Evolutionary conservation across 2,329 filamentous ascomycete genomes (phyloP).

Genomic region (Fusarium sarcochroum): DNA sequence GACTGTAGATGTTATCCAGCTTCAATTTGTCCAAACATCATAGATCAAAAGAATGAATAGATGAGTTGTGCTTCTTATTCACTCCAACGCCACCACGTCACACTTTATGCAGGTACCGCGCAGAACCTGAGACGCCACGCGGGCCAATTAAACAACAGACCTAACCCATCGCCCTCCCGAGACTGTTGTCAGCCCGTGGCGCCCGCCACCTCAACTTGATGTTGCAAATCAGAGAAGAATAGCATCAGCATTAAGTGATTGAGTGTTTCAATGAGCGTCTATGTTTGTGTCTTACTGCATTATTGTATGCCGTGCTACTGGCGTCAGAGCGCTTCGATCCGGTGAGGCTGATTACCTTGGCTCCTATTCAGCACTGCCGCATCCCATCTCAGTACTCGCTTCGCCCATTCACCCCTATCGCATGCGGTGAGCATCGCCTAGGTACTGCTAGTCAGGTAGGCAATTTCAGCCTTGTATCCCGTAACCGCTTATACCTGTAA

Average conservation of each 20-base stretch:
- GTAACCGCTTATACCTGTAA: neutral
- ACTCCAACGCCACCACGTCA: slow-evolving; percentile 41
- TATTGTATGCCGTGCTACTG: neutral
- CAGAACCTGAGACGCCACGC: slow-evolving; percentile 53
- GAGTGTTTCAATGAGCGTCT: slow-evolving; percentile 5
- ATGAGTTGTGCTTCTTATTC: neutral
- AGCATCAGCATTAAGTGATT: slow-evolving; percentile 12
- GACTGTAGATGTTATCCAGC: neutral
- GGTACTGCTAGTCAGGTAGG: slow-evolving; percentile 6
- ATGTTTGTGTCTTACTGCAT: slow-evolving; percentile 1
- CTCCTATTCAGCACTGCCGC: neutral
- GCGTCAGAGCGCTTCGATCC: slow-evolving; percentile 11
- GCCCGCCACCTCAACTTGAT: slow-evolving; percentile 38
- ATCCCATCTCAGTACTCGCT: neutral
- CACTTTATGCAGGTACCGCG: slow-evolving; percentile 48
- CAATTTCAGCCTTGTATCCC: slow-evolving; percentile 30
- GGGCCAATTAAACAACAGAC: slow-evolving; percentile 50
- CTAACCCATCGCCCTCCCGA: slow-evolving; percentile 28
- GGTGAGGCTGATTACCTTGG: slow-evolving; percentile 19
- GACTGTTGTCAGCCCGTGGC: slow-evolving; percentile 29
- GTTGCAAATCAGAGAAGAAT: slow-evolving; percentile 17
- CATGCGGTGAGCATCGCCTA: slow-evolving; percentile 10
- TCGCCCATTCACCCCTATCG: slow-evolving; percentile 21
- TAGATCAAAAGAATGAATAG: slow-evolving; percentile 19
- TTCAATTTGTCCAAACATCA: slow-evolving; percentile 1